phyloP scores from a whole-genome alignment of 2,329 filamentous ascomycete genomes.

The Remersonia thermophila region DNA sequence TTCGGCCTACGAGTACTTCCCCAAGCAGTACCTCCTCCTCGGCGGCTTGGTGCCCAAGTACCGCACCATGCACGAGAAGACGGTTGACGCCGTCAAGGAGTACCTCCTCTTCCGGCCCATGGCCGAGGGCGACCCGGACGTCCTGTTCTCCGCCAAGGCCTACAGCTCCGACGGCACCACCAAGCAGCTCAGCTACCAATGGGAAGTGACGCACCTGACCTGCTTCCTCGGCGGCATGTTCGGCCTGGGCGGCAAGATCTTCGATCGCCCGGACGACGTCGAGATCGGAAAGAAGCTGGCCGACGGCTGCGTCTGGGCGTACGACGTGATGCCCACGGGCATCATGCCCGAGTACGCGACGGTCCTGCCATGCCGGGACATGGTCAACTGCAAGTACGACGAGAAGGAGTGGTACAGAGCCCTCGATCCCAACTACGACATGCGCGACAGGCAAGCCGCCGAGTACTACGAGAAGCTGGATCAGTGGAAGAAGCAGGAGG shows the following conservation, averaged over 20 bases:
- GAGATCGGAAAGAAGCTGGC: conserved; percentile 51
- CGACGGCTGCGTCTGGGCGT: conserved; percentile 59
- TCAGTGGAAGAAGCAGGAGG: conserved; percentile 26
- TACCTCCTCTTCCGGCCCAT: conserved; percentile 70
- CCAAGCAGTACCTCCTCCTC: conserved; percentile 62
- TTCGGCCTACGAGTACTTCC: conserved; percentile 60
- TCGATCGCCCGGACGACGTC: conserved; percentile 46
- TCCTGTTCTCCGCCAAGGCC: conserved; percentile 62
- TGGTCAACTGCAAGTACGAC: conserved; percentile 40
- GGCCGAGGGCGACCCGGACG: conserved; percentile 51
- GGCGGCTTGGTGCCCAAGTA: conserved; percentile 66
- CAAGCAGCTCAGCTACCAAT: conserved; percentile 34
- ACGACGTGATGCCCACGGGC: conserved; percentile 45
- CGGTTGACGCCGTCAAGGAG: conserved; percentile 55
- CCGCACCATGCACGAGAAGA: conserved; percentile 55
- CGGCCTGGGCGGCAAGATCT: conserved; percentile 51
- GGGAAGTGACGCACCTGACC: conserved; percentile 50
- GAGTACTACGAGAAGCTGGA: conserved; percentile 30
- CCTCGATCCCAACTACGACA: conserved; percentile 34
- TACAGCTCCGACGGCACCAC: conserved; percentile 32
- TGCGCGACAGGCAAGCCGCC: conserved; percentile 30
- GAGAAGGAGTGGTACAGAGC: conserved; percentile 36
- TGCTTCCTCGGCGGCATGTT: conserved; percentile 64
- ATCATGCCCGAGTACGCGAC: conserved; percentile 51
- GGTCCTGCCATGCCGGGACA: conserved; percentile 36